phyloP scores from a whole-genome alignment of 208 protist genomes.

The Borovskyia barvae region DNA sequence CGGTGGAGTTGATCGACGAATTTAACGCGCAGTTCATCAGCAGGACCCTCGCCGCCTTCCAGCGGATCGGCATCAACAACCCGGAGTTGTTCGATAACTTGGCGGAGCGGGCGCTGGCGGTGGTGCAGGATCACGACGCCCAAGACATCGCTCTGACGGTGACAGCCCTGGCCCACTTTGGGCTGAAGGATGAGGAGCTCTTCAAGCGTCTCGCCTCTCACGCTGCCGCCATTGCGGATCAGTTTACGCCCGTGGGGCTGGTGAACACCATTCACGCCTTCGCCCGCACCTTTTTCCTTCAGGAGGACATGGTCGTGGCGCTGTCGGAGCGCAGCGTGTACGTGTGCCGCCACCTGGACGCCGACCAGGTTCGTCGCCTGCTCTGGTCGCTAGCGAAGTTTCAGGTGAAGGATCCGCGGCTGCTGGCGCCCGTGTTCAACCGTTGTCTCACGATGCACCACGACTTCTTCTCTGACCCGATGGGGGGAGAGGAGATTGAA shows the following conservation, averaged over 20 bases:
- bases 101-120: constrained; percentile 85
- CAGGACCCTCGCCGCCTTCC: constrained; percentile 85
- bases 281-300: constrained; percentile 85
- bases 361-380: constrained; percentile 72
- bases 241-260: constrained; percentile 76
- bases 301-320: constrained; percentile 88
- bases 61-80: constrained; percentile 92
- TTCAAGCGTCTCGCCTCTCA: constrained; percentile 89
- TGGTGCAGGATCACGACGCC: constrained; percentile 90
- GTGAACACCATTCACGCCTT: constrained; percentile 90
- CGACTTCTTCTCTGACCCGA: constrained; percentile 90
- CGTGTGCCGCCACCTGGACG: constrained; percentile 80
- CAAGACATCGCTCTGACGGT: constrained; percentile 80
- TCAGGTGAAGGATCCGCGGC: constrained; percentile 77
- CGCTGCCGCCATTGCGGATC: constrained; percentile 81
- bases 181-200: constrained; percentile 89
- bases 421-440: constrained; percentile 85
- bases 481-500: constrained; percentile 89
- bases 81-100: constrained; percentile 92
- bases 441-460: constrained; percentile 84
- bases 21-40: constrained; percentile 92
- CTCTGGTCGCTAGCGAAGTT: constrained; percentile 90
- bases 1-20: constrained; percentile 91
- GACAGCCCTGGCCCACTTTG: constrained; percentile 89
- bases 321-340: constrained; percentile 86